phyloP scores from a whole-genome alignment of 2,329 filamentous ascomycete species.

The Chaetomiaceae sp. region DNA sequence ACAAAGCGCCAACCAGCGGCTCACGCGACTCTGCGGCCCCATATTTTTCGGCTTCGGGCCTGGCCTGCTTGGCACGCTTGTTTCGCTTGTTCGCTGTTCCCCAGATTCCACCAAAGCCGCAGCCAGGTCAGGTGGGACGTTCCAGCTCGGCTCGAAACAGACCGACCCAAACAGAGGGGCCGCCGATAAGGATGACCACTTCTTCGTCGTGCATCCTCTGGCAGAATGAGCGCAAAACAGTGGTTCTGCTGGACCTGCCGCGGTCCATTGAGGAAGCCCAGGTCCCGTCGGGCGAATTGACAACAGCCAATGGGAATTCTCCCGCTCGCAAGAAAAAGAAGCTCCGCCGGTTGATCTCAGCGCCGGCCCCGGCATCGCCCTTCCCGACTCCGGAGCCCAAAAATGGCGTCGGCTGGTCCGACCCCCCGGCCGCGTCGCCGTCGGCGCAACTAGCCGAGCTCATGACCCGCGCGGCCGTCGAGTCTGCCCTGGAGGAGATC shows the following conservation, averaged over 20 bases:
- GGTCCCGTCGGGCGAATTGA: conserved; percentile 36
- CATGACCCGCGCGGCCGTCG: conserved; percentile 46
- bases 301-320: not conserved
- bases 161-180: not conserved
- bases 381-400: conserved; percentile 51
- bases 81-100: not conserved
- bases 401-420: conserved; percentile 24
- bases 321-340: not conserved
- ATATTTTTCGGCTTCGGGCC: not conserved
- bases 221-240: conserved; percentile 43
- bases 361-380: conserved; percentile 38
- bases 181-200: conserved; percentile 9
- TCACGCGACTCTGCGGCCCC: conserved; percentile 5
- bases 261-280: conserved; percentile 65
- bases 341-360: conserved; percentile 42
- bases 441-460: conserved; percentile 49
- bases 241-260: conserved; percentile 64
- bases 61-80: not conserved
- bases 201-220: conserved; percentile 45
- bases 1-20: conserved; percentile 13
- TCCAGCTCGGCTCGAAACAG: not conserved
- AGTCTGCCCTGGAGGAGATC: conserved; percentile 39
- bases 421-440: conserved; percentile 31
- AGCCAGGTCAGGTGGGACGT: not conserved
- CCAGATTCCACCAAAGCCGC: conserved; percentile 3